Evolutionary conservation across 495 filamentous ascomycete species (phyloP).

Genomic region (Aspergillus indologenus): DNA sequence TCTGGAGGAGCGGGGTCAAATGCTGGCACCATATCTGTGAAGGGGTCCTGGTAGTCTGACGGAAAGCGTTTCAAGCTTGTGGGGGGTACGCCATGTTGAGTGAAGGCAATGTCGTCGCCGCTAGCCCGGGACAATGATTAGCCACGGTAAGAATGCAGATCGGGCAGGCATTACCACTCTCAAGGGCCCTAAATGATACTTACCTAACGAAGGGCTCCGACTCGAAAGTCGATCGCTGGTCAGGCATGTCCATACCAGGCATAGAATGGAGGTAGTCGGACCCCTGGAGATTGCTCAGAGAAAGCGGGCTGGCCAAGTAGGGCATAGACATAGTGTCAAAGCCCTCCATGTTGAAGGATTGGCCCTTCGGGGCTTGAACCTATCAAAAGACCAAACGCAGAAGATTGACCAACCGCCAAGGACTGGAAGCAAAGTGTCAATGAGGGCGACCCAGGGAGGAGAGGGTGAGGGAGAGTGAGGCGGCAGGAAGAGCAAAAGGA

Average conservation of each 20-base stretch:
- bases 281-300: conserved; percentile 49
- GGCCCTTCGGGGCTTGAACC: not conserved
- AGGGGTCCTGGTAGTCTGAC: conserved; percentile 66
- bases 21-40: conserved; percentile 50
- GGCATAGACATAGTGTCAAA: conserved; percentile 65
- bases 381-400: not conserved
- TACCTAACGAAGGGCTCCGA: conserved; percentile 59
- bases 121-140: conserved; percentile 12
- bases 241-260: conserved; percentile 52
- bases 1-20: conserved; percentile 49
- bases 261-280: conserved; percentile 53
- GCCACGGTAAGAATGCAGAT: not conserved
- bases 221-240: conserved; percentile 57
- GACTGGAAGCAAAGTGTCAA: conserved; percentile 1
- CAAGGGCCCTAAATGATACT: conserved; percentile 18
- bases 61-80: conserved; percentile 40
- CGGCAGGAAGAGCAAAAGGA: not conserved
- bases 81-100: conserved; percentile 32
- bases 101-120: conserved; percentile 44
- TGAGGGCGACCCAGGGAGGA: conserved; percentile 14
- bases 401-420: conserved; percentile 7
- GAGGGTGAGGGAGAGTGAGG: not conserved
- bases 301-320: conserved; percentile 55
- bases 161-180: not conserved
- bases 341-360: conserved; percentile 52